Conservation (phyloP, 108 stramenopile species). For the Nitzschia sp. region DNA sequence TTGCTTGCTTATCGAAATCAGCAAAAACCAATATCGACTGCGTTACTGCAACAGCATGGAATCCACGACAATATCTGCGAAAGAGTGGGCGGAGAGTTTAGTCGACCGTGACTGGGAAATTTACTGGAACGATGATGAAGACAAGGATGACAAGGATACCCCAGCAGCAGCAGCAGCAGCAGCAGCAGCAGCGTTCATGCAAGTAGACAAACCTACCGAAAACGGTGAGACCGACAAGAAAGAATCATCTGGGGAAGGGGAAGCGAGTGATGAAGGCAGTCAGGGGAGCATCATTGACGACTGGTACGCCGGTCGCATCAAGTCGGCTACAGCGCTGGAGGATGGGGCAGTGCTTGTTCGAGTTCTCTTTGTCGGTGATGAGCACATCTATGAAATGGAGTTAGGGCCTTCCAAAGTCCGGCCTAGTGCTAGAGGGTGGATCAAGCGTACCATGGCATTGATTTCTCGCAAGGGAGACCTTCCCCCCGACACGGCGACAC, state of each 20-base stretch:
- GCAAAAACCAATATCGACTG: too few relatives aligned
- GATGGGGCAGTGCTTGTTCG: constrained; percentile 35
- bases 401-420: constrained; percentile 58
- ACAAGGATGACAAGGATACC: background rate
- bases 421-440: constrained; percentile 74
- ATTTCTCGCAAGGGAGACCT: constrained; percentile 34
- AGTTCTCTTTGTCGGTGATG: constrained; percentile 68
- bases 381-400: constrained; percentile 63
- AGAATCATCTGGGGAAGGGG: background rate
- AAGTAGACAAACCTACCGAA: background rate
- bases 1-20: too few relatives aligned
- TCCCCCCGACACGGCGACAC: constrained; percentile 57
- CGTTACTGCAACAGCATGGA: too few relatives aligned
- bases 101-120: constrained; percentile 85
- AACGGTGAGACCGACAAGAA: background rate
- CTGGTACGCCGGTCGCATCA: constrained; percentile 81
- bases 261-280: constrained; percentile 35
- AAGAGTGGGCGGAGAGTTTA: constrained; percentile 65
- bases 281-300: constrained; percentile 54
- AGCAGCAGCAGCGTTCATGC: background rate
- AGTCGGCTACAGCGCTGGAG: constrained; percentile 10
- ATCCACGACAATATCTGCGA: background rate
- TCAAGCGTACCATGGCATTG: constrained; percentile 58
- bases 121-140: constrained; percentile 56
- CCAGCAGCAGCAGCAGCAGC: background rate